phyloP scores from a whole-genome alignment of 192 early-diverging fungal genomes.

The Backusella sp. region DNA sequence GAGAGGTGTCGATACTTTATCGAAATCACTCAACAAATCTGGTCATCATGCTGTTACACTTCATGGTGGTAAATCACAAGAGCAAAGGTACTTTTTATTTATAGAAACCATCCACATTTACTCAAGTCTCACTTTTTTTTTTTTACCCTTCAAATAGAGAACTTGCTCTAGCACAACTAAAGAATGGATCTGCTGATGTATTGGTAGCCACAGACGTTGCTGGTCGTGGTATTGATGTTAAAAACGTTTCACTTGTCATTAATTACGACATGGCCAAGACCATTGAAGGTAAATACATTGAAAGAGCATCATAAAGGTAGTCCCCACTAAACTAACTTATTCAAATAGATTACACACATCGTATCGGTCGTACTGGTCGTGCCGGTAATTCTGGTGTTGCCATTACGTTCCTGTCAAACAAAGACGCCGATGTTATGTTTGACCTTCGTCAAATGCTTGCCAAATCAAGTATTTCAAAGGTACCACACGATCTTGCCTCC shows the following conservation, averaged over 20 bases:
- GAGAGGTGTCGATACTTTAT: constrained; percentile 84
- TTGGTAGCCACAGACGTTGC: constrained; percentile 98
- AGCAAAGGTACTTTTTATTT: constrained; percentile 59
- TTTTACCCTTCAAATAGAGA: constrained; percentile 53
- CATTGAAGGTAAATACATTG: constrained; percentile 71
- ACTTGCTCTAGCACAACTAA: constrained; percentile 75
- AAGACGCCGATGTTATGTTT: constrained; percentile 87
- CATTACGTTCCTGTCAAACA: constrained; percentile 80
- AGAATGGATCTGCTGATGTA: constrained; percentile 78
- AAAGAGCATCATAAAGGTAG: neutral
- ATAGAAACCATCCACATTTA: too few relatives aligned
- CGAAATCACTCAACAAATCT: constrained; percentile 71
- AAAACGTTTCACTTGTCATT: constrained; percentile 93
- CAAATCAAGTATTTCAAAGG: constrained; percentile 73
- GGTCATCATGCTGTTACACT: constrained; percentile 76
- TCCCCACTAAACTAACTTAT: neutral
- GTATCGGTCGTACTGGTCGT: constrained; percentile 97
- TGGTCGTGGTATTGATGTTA: constrained; percentile 98
- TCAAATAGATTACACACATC: constrained; percentile 87
- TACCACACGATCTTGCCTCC: constrained; percentile 81
- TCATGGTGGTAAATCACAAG: constrained; percentile 97
- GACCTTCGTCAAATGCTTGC: constrained; percentile 73
- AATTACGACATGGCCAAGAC: constrained; percentile 99
- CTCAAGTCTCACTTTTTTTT: neutral
- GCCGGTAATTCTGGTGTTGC: constrained; percentile 92